phyloP scores from a whole-genome alignment of 257 asterid species.

The Scutellaria baicalensis region DNA sequence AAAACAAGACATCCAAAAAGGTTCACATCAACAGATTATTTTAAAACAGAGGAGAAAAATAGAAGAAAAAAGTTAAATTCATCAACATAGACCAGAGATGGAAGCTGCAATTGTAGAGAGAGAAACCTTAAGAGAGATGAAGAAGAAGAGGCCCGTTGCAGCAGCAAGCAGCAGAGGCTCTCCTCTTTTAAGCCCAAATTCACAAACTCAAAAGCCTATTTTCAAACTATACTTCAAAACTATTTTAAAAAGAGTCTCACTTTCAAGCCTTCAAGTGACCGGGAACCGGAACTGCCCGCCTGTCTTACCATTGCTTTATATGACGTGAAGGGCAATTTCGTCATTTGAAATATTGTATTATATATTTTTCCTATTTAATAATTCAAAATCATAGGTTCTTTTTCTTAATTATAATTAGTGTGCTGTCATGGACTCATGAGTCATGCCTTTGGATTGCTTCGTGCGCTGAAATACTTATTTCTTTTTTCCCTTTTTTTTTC shows the following conservation, averaged over 20 bases:
- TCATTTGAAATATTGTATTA: background rate
- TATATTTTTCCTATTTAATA: too few relatives aligned
- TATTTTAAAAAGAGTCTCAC: background rate
- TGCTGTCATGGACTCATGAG: too few relatives aligned
- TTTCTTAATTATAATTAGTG: too few relatives aligned
- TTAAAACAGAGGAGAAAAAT: background rate
- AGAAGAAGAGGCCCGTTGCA: conserved; percentile 21
- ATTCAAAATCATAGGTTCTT: too few relatives aligned
- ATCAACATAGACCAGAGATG: background rate
- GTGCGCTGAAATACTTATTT: too few relatives aligned
- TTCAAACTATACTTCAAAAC: background rate
- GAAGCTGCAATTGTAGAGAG: background rate
- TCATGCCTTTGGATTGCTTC: too few relatives aligned
- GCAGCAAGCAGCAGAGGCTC: conserved; percentile 8
- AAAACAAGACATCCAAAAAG: conserved; percentile 1
- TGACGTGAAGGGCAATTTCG: background rate
- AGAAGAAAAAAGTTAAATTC: background rate
- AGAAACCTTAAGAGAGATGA: background rate
- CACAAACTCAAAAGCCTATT: background rate
- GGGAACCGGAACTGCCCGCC: conserved; percentile 20
- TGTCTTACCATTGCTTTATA: background rate
- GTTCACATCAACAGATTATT: conserved; percentile 14
- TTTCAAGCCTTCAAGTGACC: conserved; percentile 2
- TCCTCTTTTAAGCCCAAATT: background rate
- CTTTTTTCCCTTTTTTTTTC: too few relatives aligned